Evolutionary conservation across 2,329 filamentous ascomycete species (phyloP).

Genomic region (Pseudogymnoascus sp.): DNA sequence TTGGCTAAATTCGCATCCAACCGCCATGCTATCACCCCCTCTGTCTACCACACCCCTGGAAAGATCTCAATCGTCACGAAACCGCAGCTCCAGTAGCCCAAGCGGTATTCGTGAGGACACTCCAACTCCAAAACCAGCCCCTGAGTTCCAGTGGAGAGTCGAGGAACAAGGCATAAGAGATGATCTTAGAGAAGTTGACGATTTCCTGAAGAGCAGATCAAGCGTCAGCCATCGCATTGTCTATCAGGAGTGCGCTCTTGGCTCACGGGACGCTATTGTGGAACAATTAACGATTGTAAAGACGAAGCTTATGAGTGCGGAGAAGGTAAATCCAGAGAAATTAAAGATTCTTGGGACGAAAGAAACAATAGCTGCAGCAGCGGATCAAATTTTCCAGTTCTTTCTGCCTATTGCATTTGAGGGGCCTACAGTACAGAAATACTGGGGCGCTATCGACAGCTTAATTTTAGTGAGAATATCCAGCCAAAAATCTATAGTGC

Average conservation of each 20-base stretch:
- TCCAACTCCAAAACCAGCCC: conserved; percentile 5
- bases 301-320: conserved; percentile 4
- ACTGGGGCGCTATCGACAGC: conserved; percentile 36
- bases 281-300: conserved; percentile 8
- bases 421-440: conserved; percentile 35
- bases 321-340: conserved; percentile 15
- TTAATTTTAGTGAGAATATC: background rate
- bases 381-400: conserved; percentile 34
- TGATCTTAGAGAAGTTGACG: conserved; percentile 18
- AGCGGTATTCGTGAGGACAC: background rate
- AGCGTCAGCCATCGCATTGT: conserved; percentile 16
- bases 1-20: conserved; percentile 16
- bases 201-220: conserved; percentile 16
- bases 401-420: conserved; percentile 35
- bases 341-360: conserved; percentile 22
- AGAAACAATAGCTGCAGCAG: conserved; percentile 36
- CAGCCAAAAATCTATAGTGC: background rate
- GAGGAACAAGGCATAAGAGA: conserved; percentile 9
- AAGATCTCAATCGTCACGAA: background rate
- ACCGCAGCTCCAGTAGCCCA: background rate
- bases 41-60: background rate
- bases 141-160: conserved; percentile 1
- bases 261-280: conserved; percentile 12
- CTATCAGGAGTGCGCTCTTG: conserved; percentile 15
- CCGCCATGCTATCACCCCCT: background rate